phyloP scores from a whole-genome alignment of 495 filamentous ascomycete genomes.

The Jackrogersella multiformis region DNA sequence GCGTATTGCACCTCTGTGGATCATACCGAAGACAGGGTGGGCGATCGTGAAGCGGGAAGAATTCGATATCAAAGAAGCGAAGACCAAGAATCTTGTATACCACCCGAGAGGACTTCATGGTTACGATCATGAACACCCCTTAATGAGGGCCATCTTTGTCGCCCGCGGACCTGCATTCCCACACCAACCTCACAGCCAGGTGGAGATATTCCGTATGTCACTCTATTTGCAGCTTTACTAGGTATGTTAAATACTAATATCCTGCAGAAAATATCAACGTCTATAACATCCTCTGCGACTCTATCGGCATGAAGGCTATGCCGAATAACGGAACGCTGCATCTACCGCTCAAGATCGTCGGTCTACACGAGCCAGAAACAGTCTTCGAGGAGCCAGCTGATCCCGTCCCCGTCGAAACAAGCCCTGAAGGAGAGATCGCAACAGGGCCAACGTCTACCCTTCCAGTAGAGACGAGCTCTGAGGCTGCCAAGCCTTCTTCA shows the following conservation, averaged over 20 bases:
- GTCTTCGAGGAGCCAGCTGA: constrained; percentile 48
- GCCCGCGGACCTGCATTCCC: constrained; percentile 89
- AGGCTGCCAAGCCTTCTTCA: constrained; percentile 16
- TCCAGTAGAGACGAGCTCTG: constrained; percentile 18
- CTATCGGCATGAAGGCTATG: constrained; percentile 70
- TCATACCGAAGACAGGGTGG: constrained; percentile 90
- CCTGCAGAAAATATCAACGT: constrained; percentile 89
- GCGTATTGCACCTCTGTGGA: constrained; percentile 92
- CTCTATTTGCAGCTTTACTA: background rate
- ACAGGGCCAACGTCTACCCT: constrained; percentile 26
- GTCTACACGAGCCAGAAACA: constrained; percentile 63
- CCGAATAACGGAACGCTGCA: constrained; percentile 90
- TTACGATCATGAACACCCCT: constrained; percentile 86
- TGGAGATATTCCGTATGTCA: constrained; percentile 84
- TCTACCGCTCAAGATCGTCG: constrained; percentile 75
- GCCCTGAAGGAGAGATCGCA: constrained; percentile 19
- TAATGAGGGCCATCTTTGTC: constrained; percentile 94
- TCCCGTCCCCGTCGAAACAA: constrained; percentile 37
- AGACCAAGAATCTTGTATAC: constrained; percentile 70
- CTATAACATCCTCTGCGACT: constrained; percentile 93
- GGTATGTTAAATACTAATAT: constrained; percentile 37
- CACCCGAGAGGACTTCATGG: constrained; percentile 84
- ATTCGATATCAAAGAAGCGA: constrained; percentile 72
- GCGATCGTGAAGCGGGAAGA: constrained; percentile 82
- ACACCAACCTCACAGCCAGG: constrained; percentile 78